These are phyloP conservation scores for Cenchrus purpureus DNA, from an alignment of 176 grass and related monocot genomes.

Conservation along the genomic window DNA sequence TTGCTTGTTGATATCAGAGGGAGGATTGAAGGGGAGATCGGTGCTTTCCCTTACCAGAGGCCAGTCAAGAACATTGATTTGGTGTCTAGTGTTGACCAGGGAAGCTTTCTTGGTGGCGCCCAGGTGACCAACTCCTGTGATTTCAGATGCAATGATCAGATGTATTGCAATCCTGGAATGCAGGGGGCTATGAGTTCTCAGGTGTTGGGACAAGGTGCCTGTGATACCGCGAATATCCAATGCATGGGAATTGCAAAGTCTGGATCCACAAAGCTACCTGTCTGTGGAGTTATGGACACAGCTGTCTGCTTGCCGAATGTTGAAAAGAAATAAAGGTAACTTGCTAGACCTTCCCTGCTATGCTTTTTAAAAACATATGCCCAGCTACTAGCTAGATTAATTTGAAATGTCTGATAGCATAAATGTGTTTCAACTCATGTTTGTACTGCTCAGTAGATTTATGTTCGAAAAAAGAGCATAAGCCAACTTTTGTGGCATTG, in stretches of 20 bases:
- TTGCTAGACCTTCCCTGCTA: slow-evolving; percentile 9
- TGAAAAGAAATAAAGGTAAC: slow-evolving; percentile 65
- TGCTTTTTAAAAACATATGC: neutral
- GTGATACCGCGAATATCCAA: slow-evolving; percentile 58
- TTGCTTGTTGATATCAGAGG: slow-evolving; percentile 74
- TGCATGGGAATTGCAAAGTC: slow-evolving; percentile 52
- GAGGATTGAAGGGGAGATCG: slow-evolving; percentile 84
- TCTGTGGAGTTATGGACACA: slow-evolving; percentile 42
- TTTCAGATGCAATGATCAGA: slow-evolving; percentile 80
- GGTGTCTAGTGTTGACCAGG: slow-evolving; percentile 34
- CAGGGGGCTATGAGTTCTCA: slow-evolving; percentile 42
- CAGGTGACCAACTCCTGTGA: slow-evolving; percentile 78
- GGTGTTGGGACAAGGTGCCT: slow-evolving; percentile 48
- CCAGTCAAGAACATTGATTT: slow-evolving; percentile 45
- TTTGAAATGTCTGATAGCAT: neutral
- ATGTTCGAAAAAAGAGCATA: neutral
- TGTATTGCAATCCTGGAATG: slow-evolving; percentile 67
- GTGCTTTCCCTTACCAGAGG: slow-evolving; percentile 79
- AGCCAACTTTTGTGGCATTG: neutral
- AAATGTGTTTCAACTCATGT: neutral
- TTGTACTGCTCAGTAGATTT: neutral
- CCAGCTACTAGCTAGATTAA: neutral
- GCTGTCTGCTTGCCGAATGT: slow-evolving; percentile 58
- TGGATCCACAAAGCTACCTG: slow-evolving; percentile 54
- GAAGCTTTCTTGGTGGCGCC: slow-evolving; percentile 37